Percentiles rank a stretch among this genome's conserved stretches.
Conservation (phyloP, 2,329 filamentous ascomycete genomes). For the Zymoseptoria passerinii region DNA sequence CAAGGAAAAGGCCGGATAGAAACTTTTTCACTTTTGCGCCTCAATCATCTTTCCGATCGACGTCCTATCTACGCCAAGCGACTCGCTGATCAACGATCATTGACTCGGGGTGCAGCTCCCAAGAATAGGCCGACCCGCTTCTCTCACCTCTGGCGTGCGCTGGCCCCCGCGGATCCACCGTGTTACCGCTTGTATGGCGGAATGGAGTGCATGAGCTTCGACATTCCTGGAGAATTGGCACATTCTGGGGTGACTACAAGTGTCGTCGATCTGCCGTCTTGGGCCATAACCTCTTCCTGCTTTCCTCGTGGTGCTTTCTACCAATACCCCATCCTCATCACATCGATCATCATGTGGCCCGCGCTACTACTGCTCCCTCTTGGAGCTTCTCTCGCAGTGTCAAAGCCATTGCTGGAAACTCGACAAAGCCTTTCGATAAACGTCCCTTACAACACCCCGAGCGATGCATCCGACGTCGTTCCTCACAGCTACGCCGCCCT, state of each 20-base stretch:
- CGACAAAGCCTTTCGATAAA: not conserved
- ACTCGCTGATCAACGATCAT: not conserved
- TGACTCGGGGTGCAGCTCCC: not conserved
- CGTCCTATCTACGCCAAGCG: not conserved
- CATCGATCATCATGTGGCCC: conserved; percentile 5
- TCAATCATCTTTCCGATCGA: not conserved
- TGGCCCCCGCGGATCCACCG: not conserved
- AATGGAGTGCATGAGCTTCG: not conserved
- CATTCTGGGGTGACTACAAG: not conserved
- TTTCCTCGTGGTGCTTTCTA: not conserved
- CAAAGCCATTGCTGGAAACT: conserved; percentile 1
- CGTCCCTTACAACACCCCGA: conserved; percentile 1
- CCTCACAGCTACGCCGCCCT: not conserved
- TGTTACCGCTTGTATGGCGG: not conserved
- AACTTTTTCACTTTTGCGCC: not conserved
- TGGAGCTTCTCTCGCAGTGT: conserved; percentile 4
- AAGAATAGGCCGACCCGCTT: not conserved
- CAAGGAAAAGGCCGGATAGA: not conserved
- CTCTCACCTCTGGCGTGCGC: not conserved
- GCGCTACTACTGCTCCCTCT: conserved; percentile 7
- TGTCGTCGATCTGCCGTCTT: not conserved
- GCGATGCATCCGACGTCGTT: conserved; percentile 1
- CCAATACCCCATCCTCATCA: not conserved
- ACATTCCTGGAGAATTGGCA: not conserved
- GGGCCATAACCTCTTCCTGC: not conserved